Evolutionary conservation across 192 early-diverging fungal genomes (phyloP), one percentile per base, ranked within the genome.

Genomic region (Backusella morwellensis): DNA sequence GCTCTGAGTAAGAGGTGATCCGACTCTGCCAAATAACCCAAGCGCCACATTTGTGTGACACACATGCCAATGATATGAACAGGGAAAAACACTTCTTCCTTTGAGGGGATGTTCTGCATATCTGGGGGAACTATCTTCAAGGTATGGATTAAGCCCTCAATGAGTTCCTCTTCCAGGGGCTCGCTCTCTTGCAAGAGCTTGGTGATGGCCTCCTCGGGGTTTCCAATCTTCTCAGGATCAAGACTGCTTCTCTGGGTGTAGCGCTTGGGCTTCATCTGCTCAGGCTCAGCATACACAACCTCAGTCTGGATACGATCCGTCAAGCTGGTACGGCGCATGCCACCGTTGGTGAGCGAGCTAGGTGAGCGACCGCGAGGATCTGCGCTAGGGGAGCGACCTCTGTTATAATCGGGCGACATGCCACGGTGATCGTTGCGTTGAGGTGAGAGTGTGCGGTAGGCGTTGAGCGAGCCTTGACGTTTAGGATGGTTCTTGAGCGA

Each of bases 11-110:
- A 88, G 14, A 98, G 82, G 19, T 89, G 87, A 74, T 95, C 93
- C 77, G 97, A 96, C 67, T 95, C 91, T 21, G 88, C 85, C 50
- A 92, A 86, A 74, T 96, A 87, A 71, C 95, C 93, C 77, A 92
- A 87, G 82, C 92, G 91, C 87, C 96, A 90, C 89, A 97, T 92
- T 85, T 97, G 94, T 52, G 92, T 91, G 36, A 93, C 91, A 84
- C 90, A 88, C 77, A 92, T 86, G 36, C 96, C 95, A 75, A 98
- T 97, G 36, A 97, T 83, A 73, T 98, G 97, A 11, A 97, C 94
- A 0, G 97, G 97, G 92, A 97, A 98, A 81, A 98, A 91, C 44
- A 99, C 92, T 78, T 97, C 96, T 85, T 91, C 94, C 79, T 82
- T 84, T 70, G 83, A 91, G 17, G 92, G 95, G 75, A 92, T 84